These are phyloP conservation scores for Trypanosoma lewisi DNA, from an alignment of 208 protist genomes.

Conservation along the genomic window DNA sequence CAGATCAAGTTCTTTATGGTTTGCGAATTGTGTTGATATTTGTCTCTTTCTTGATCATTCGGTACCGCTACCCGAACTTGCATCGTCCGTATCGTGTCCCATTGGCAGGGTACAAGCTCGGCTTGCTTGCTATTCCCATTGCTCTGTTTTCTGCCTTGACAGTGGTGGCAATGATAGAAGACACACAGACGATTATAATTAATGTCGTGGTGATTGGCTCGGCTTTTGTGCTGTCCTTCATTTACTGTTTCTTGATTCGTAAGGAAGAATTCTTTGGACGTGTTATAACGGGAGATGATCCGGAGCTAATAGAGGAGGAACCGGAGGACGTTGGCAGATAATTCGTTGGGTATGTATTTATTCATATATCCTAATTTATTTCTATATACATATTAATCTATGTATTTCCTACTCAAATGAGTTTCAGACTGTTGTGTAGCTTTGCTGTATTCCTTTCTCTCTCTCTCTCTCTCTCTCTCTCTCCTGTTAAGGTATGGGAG, in stretches of 20 bases:
- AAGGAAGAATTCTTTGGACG: conserved; percentile 56
- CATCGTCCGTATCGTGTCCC: conserved; percentile 60
- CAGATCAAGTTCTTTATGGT: conserved; percentile 78
- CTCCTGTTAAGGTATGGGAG: conserved; percentile 2
- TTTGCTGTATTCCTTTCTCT: no score
- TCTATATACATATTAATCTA: no score
- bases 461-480: no score
- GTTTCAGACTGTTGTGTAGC: no score
- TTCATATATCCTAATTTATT: no score
- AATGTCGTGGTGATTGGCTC: conserved; percentile 34
- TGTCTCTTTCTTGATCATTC: conserved; percentile 58
- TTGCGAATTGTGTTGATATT: conserved; percentile 61
- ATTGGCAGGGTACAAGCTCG: conserved; percentile 36
- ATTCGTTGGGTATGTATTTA: no score
- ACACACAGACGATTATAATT: conserved; percentile 37
- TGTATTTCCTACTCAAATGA: no score
- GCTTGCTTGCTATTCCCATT: conserved; percentile 41
- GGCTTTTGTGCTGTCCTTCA: conserved; percentile 29
- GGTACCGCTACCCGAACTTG: conserved; percentile 59
- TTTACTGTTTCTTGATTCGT: conserved; percentile 51
- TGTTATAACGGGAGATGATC: conserved; percentile 49
- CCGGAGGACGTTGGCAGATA: background rate
- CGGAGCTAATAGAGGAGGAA: background rate
- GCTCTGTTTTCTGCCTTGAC: conserved; percentile 42
- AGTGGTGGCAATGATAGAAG: conserved; percentile 41